Evolutionary conservation across 2,329 filamentous ascomycete genomes (phyloP), one percentile per base, ranked within the genome.

Genomic region (Colletotrichum chrysophilum): DNA sequence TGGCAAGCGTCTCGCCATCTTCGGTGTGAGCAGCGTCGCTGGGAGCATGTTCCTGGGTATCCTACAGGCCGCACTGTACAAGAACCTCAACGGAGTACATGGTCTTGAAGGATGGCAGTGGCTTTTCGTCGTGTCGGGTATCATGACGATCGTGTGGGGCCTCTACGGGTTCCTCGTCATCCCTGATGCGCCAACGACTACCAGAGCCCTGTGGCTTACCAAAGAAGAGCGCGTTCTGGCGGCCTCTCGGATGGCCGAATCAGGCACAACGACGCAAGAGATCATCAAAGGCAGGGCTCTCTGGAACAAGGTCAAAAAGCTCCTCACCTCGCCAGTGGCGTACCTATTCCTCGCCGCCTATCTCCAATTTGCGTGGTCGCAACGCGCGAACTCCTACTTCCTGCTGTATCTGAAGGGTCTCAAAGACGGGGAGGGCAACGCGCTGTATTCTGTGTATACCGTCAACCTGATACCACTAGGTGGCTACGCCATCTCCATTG

Each of bases 61-160:
- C 74, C 84, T 91, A 0, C 89, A 91, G 81, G 87, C 89, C 1
- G 89, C 88, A 1, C 87, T 88, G 1, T 90, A 91, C 79, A 87
- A 83, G 26, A 87, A 88, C 28, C 84, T 91, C 0, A 88, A 88
- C 43, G 89, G 89, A 0, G 82, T 87, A 0, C 80, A 80, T 9
- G 89, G 89, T 0, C 85, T 88, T 79, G 82, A 86, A 0, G 89
- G 89, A 0, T 91, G 89, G 89, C 83, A 87, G 76, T 89, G 88
- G 89, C 83, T 92, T 0, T 92, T 92, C 72, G 88, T 92, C 58
- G 89, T 92, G 56, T 89, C 91, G 77, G 88, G 88, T 0, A 83
- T 90, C 52, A 91, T 91, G 77, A 90, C 88, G 3, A 83, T 92
- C 4, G 90, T 90, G 0, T 87, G 92, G 16, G 89, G 89, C 3